Evolutionary conservation across 2,329 filamentous ascomycete species (phyloP).

Genomic region (Dothiorella sarmentorum): DNA sequence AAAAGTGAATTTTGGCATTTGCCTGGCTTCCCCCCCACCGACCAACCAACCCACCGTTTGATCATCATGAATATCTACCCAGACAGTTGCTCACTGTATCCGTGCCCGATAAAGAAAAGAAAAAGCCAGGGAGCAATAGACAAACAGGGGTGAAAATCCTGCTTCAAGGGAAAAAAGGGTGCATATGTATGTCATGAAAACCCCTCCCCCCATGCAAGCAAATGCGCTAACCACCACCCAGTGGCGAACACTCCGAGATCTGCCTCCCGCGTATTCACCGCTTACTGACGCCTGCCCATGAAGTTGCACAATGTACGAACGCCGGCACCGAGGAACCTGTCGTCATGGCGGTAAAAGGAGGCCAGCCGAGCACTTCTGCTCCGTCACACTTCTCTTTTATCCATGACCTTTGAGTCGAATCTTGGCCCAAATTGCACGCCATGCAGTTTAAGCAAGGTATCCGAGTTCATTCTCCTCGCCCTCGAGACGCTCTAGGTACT

Average conservation of each 20-base stretch:
- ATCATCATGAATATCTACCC: neutral
- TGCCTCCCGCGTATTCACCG: neutral
- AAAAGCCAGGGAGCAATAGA: neutral
- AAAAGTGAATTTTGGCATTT: neutral
- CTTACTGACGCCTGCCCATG: constrained; percentile 4
- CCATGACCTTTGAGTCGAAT: neutral
- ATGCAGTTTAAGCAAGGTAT: constrained; percentile 67
- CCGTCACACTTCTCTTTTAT: neutral
- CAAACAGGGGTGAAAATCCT: too few relatives aligned
- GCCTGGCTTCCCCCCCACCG: neutral
- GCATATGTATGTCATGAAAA: neutral
- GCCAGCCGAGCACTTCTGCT: neutral
- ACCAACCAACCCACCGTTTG: neutral
- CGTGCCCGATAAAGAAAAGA: neutral
- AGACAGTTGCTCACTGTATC: neutral
- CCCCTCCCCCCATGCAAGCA: neutral
- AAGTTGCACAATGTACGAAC: neutral
- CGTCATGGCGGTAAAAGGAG: neutral
- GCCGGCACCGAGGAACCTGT: neutral
- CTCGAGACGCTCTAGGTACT: constrained; percentile 93
- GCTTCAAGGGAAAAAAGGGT: too few relatives aligned
- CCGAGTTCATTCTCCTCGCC: constrained; percentile 75
- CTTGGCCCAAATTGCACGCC: neutral
- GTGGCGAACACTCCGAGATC: neutral
- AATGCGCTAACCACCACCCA: neutral